Evolutionary conservation across 2,329 filamentous ascomycete species (phyloP), one percentile per base, ranked within the genome.

Genomic region (Aureobasidium sp.): DNA sequence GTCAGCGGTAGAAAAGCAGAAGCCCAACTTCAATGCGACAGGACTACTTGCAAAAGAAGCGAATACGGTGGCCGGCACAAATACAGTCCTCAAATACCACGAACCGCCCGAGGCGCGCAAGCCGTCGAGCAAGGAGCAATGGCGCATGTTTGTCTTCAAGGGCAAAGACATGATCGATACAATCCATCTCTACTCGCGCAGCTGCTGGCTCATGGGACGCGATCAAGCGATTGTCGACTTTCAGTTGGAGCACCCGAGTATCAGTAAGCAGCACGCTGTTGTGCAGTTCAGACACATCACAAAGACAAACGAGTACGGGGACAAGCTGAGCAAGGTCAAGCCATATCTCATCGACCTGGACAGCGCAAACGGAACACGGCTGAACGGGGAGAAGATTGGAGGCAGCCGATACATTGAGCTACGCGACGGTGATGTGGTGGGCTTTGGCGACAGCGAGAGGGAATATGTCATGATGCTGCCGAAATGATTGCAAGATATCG

Each of bases 391-490:
- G 64, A 79, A 78, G 68, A 77, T 96, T 3, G 88, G 90, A 1
- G 81, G 83, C 22, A 49, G 47, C 33, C 17, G 47, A 19, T 49
- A 91, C 73, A 78, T 96, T 58, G 93, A 99, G 75, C 75, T 97
- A 61, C 83, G 87, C 72, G 88, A 94, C 72, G 92, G 91, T 76
- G 94, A 99, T 74, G 85, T 99, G 71, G 74, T 99, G 62, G 85
- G 85, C 70, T 95, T 99, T 76, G 94, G 92, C 11, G 82, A 89
- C 63, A 96, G 91, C 71, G 88, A 89, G 63, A 84, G 91, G 69
- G 94, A 99, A 75, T 99, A 97, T 74, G 91, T 99, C n/a, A 74
- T 97, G 63, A 94, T 97, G 90, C 81, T 97, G 63, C 82, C 84
- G 17, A 58, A 58, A 19, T 57, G 33, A 33, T 7, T 8, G 17